A percentile compares a stretch with the other conserved stretches of the same genome.
Evolutionary conservation across 768 basidiomycete species (phyloP).

Genomic region (Tricholoma terreum): DNA sequence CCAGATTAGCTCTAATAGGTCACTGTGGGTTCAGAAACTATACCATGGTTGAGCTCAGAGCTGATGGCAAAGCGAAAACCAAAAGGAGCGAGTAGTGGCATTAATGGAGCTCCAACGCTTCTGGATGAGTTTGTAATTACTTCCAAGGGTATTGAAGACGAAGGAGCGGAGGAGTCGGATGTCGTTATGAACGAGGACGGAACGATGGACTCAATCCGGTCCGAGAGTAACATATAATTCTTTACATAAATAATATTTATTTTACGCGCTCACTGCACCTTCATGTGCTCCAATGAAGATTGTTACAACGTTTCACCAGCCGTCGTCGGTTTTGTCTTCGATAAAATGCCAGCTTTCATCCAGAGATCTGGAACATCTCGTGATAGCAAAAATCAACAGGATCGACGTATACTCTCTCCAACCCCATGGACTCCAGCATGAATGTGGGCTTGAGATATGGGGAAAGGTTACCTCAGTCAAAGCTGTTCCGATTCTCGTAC

Average conservation of each 20-base stretch:
- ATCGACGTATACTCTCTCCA: constrained; percentile 68
- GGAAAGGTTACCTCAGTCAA: constrained; percentile 60
- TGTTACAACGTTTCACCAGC: constrained; percentile 72
- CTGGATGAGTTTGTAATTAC: constrained; percentile 49
- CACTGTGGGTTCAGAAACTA: constrained; percentile 50
- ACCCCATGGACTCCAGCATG: constrained; percentile 55
- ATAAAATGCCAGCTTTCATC: constrained; percentile 63
- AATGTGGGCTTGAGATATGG: constrained; percentile 65
- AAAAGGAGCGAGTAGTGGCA: constrained; percentile 24
- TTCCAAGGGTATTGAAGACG: constrained; percentile 16
- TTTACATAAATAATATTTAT: too few relatives aligned
- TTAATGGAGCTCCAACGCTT: constrained; percentile 34
- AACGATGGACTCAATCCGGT: constrained; percentile 34
- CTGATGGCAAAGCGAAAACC: constrained; percentile 43
- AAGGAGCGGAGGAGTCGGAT: constrained; percentile 25
- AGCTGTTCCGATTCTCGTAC: constrained; percentile 52
- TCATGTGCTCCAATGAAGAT: constrained; percentile 41
- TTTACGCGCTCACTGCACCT: too few relatives aligned
- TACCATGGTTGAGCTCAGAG: constrained; percentile 49
- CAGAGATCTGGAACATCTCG: constrained; percentile 57
- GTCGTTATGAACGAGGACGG: constrained; percentile 60
- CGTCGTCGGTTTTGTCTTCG: constrained; percentile 70
- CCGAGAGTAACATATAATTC: not conserved
- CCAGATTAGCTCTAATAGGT: not conserved
- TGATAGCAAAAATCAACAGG: constrained; percentile 63